Evolutionary conservation across 768 basidiomycete species (phyloP), one percentile per base, ranked within the genome.

Genomic region (Rhodotorula toruloides): DNA sequence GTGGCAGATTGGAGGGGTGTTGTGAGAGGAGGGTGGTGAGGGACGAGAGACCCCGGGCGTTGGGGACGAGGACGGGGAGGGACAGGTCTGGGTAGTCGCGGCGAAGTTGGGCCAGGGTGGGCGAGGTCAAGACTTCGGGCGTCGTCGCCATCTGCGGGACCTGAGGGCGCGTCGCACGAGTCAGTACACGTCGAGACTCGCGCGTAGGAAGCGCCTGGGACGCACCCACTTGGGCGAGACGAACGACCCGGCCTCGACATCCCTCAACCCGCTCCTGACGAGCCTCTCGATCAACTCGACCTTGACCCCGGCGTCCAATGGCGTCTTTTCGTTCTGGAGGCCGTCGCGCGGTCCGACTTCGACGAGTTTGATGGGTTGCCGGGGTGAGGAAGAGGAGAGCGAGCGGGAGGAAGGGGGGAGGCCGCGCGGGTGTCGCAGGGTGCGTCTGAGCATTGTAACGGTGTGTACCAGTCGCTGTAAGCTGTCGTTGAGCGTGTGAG

Each of bases 291-390:
- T 85, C 58, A 97, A 83, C 66, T 88, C 87, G 25, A 86, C 83
- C 77, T 93, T 93, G 65, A 87, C 79, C 36, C 83, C 83, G 2
- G 86, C 84, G 34, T 87, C 82, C 12, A 94, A 85, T 10, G 85
- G 79, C 0, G 82, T 81, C 69, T 86, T 85, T 74, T 96, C 89
- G 74, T 94, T 94, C 79, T 94, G 91, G 17, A 97, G 81, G 2
- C 92, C 92, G 77, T 97, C 92, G 36, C 92, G 81, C 2, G 91
- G 89, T 2, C 89, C 89, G 7, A 94, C 90, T 78, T 94, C 92
- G 49, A 97, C 87, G 50, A 96, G 87, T 57, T 77, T 77, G 53
- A 77, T 50, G 16, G 48, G 55, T 19, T 39, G 36, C 39, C 39
- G 42, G 21, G 14, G 48, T 8, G 55, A 32, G 48, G 36, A 4